Evolutionary conservation across 352 stramenopile genomes (phyloP), one percentile per base, ranked within the genome.

Genomic region (Phytopythium sindhum): DNA sequence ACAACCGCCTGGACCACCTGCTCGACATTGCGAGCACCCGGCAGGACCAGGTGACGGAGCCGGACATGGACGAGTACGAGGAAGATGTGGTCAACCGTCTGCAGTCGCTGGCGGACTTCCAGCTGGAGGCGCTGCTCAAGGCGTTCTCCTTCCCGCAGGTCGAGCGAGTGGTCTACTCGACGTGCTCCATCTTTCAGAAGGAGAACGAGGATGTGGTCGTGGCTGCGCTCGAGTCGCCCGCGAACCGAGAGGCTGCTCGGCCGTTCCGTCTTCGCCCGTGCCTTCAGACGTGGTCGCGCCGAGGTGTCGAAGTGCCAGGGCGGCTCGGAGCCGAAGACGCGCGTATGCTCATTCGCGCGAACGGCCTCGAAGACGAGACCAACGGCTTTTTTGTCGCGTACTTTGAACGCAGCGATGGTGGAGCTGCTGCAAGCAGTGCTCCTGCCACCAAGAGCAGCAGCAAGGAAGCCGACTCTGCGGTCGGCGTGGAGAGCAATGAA

Each of bases 351-450:
- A 92, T 99, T 55, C 83, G 97, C 28, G 94, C 91, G 12, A 87
- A 98, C 72, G 83, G 88, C 1, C 79, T 96, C 42, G 92, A 98
- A 53, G 93, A 98, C 74, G 86, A 82, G 47, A 98, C 96, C 5
- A 98, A 98, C 73, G 96, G 96, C 24, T 99, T 99, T 73, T 99
- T 99, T 67, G 95, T 99, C 6, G 84, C 89, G 33, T 98, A 97
- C 72, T 98, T 99, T 74, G 91, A 97, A 64, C 84, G 95, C 6
- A 45, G 66, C 17, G 35, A 31, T n/a, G 37, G 44, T 2, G 57
- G 19, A 29, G 53, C 21, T 5, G 10, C 24, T 57, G 48, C 28
- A 61, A 52, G 23, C 50, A 28, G 5, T 24, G 51, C 3, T 50
- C 57, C 44, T 4, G 23, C 26, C 56, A 54, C 5, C 15, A 57